These are phyloP conservation scores for Astrothelium macrocarpum DNA, from an alignment of 495 filamentous ascomycete species.

Conservation along the genomic window DNA sequence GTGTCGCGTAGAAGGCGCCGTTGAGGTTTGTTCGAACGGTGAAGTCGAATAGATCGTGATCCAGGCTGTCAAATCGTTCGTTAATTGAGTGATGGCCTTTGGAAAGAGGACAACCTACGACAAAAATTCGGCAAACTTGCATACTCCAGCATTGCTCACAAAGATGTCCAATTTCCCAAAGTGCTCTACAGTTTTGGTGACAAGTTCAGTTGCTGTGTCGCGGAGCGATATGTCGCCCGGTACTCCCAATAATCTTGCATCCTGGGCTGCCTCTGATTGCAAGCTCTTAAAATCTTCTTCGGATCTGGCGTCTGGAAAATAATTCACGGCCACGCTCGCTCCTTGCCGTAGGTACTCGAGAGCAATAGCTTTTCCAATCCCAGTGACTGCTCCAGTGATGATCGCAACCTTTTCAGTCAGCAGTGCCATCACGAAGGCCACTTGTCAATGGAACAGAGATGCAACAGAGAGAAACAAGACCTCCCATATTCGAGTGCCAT, in stretches of 20 bases:
- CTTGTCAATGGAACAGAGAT: not conserved
- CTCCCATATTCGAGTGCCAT: not conserved
- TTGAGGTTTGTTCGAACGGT: constrained; percentile 72
- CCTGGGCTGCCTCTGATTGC: constrained; percentile 21
- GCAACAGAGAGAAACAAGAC: not conserved
- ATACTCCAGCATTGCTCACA: constrained; percentile 82
- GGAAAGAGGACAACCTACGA: constrained; percentile 36
- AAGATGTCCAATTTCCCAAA: constrained; percentile 67
- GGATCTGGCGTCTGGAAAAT: constrained; percentile 31
- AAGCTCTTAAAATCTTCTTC: constrained; percentile 26
- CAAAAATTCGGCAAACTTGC: constrained; percentile 73
- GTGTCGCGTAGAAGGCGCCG: constrained; percentile 76
- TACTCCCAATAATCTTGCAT: constrained; percentile 25
- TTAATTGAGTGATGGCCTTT: not conserved
- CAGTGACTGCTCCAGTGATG: constrained; percentile 31
- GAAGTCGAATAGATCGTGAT: constrained; percentile 49
- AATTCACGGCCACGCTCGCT: constrained; percentile 32
- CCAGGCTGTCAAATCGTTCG: constrained; percentile 32
- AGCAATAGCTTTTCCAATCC: constrained; percentile 34
- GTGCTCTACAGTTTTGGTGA: constrained; percentile 25
- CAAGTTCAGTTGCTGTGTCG: constrained; percentile 30
- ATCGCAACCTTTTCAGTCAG: constrained; percentile 30
- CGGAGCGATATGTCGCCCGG: constrained; percentile 31
- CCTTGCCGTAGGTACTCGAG: constrained; percentile 33
- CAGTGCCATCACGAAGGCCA: constrained; percentile 18